Conservation (phyloP, 2,329 filamentous ascomycete genomes). For the Penicillium griseofulvum region DNA sequence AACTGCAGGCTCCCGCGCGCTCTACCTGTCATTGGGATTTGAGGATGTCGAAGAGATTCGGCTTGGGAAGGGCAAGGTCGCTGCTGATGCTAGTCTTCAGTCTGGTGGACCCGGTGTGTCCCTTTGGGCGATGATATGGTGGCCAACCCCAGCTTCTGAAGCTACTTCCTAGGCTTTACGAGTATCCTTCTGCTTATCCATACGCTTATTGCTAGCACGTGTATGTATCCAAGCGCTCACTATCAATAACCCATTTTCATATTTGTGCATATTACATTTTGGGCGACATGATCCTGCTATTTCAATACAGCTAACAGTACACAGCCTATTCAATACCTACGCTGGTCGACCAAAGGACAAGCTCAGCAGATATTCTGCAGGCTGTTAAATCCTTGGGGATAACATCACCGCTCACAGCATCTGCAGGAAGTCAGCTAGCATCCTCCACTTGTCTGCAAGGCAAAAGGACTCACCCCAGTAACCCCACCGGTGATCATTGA, state of each 20-base stretch:
- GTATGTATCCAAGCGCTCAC: background rate
- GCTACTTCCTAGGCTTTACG: background rate
- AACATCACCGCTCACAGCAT: conserved; percentile 42
- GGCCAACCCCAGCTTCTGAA: conserved; percentile 10
- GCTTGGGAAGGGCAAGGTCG: conserved; percentile 23
- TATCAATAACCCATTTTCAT: background rate
- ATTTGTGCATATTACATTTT: background rate
- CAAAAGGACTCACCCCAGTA: conserved; percentile 24
- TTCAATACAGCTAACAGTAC: background rate
- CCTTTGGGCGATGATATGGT: conserved; percentile 28
- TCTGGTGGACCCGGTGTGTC: conserved; percentile 17
- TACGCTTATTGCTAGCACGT: background rate
- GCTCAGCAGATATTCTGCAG: conserved; percentile 6
- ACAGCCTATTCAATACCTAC: background rate
- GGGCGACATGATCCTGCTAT: background rate
- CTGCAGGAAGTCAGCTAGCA: conserved; percentile 45
- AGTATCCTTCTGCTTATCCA: background rate
- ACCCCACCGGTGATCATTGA: conserved; percentile 37
- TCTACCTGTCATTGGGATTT: conserved; percentile 24
- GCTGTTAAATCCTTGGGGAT: conserved; percentile 36
- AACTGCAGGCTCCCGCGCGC: conserved; percentile 12
- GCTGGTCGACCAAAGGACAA: background rate
- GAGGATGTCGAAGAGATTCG: conserved; percentile 21
- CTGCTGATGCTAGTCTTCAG: conserved; percentile 14
- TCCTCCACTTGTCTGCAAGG: conserved; percentile 43